Conservation (phyloP, 192 early-diverging fungal genomes). For the Coemansia sp. region DNA sequence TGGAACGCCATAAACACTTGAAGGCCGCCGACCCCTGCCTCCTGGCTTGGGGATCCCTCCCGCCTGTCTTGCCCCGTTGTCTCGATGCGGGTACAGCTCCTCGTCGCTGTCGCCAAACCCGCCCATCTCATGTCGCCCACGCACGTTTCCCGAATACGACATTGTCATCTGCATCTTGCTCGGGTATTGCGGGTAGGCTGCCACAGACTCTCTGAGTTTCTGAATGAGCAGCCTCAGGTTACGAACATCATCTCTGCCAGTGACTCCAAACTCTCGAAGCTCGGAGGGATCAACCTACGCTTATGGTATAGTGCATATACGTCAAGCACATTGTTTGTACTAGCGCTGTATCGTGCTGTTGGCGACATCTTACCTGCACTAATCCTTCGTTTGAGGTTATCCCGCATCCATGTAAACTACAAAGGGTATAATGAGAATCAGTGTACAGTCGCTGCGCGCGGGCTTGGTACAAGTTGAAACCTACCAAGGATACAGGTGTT, state of each 20-base stretch:
- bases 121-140: constrained; percentile 12
- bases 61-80: constrained; percentile 9
- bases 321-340: neutral
- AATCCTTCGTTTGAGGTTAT: constrained; percentile 39
- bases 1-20: constrained; percentile 35
- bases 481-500: constrained; percentile 50
- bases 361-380: constrained; percentile 33
- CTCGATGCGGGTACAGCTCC: constrained; percentile 10
- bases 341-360: neutral
- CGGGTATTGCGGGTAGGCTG: constrained; percentile 3
- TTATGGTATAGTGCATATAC: constrained; percentile 1
- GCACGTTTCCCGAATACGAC: constrained; percentile 7
- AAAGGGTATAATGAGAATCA: neutral
- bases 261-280: constrained; percentile 34
- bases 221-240: constrained; percentile 29
- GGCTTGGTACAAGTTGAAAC: neutral
- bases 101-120: constrained; percentile 36
- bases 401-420: constrained; percentile 42
- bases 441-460: neutral
- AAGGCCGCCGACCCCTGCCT: constrained; percentile 17
- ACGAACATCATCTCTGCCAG: constrained; percentile 25
- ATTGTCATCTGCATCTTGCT: constrained; percentile 5
- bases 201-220: constrained; percentile 7
- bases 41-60: constrained; percentile 27
- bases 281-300: constrained; percentile 36